These are phyloP conservation scores for Adiantum capillusveneris DNA, from an alignment of 75 land plant species.

Conservation along the genomic window DNA sequence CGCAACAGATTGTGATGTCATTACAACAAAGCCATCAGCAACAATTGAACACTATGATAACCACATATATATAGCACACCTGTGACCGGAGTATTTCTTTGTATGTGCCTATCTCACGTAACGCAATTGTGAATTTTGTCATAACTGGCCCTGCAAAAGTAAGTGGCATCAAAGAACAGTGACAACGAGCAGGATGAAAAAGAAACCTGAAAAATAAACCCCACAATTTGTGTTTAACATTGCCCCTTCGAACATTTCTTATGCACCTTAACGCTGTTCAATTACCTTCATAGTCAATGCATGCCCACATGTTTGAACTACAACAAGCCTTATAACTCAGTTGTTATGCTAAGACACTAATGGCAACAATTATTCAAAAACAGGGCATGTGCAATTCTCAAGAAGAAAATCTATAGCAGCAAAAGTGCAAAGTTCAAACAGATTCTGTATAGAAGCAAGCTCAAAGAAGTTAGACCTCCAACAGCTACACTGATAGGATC, in stretches of 20 bases:
- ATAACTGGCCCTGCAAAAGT: conserved; percentile 79
- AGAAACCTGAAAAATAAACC: neutral
- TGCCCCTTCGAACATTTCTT: no score
- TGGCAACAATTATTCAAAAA: neutral
- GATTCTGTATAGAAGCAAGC: neutral
- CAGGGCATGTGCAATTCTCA: no score
- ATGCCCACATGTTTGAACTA: no score
- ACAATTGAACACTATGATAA: no score
- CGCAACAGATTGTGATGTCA: no score
- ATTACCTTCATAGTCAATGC: no score
- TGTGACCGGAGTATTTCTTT: conserved; percentile 96
- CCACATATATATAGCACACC: no score
- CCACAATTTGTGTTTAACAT: neutral
- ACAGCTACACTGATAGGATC: conserved; percentile 98
- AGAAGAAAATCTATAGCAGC: no score
- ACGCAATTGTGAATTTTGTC: conserved; percentile 97
- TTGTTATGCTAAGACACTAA: neutral
- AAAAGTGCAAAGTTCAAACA: no score
- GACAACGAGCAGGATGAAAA: neutral
- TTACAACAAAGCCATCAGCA: no score
- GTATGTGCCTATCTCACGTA: conserved; percentile 95
- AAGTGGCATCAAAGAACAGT: neutral
- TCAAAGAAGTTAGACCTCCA: conserved; percentile 68
- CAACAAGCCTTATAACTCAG: no score
- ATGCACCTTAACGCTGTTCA: no score